A percentile compares a stretch with the other conserved stretches of the same genome.
phyloP scores from a whole-genome alignment of 345 rosid genomes.

The Dipteronia sinensis region DNA sequence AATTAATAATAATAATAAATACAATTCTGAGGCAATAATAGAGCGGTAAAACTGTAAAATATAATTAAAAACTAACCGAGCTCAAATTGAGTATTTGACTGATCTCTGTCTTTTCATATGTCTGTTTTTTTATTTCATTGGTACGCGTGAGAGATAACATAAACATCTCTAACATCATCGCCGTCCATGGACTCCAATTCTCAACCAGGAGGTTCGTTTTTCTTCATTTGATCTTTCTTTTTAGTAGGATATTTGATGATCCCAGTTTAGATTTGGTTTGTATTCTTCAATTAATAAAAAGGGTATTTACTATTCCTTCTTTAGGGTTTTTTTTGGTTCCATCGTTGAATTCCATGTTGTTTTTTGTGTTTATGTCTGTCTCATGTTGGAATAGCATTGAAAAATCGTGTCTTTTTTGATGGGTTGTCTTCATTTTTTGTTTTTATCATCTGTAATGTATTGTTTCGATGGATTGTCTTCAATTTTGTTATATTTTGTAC shows the following conservation, averaged over 20 bases:
- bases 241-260: background rate
- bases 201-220: conserved; percentile 45
- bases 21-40: background rate
- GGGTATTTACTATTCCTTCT: background rate
- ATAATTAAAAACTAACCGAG: background rate
- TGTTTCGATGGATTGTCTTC: conserved; percentile 1
- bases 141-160: conserved; percentile 29
- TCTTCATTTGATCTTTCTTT: background rate
- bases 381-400: background rate
- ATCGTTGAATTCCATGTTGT: background rate
- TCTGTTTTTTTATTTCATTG: conserved; percentile 15
- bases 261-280: background rate
- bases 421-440: background rate
- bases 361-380: background rate
- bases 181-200: conserved; percentile 50
- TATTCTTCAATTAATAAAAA: background rate
- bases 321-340: background rate
- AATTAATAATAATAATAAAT: background rate
- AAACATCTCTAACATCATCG: conserved; percentile 25
- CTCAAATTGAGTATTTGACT: background rate
- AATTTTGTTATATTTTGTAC: background rate
- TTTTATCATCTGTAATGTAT: background rate
- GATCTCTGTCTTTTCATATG: conserved; percentile 9
- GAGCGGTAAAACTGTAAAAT: background rate
- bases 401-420: background rate